Evolutionary conservation across 2,329 filamentous ascomycete species (phyloP).

Genomic region (Fusarium palustre): DNA sequence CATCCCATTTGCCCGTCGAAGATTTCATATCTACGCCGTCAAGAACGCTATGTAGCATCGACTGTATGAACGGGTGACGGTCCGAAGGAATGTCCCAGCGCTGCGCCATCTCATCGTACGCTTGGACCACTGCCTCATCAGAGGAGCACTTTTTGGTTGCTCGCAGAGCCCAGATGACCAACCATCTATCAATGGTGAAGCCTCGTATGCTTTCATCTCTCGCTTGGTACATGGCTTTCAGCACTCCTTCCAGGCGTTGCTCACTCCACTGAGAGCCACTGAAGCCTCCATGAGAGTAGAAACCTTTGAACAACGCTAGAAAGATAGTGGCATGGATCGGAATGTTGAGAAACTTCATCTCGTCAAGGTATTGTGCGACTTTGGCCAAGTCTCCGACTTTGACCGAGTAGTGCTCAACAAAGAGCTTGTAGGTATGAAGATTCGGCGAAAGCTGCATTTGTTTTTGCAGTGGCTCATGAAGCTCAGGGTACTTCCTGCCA

Average conservation of each 20-base stretch:
- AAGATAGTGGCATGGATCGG: conserved; percentile 82
- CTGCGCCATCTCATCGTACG: conserved; percentile 63
- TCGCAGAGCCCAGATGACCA: conserved; percentile 69
- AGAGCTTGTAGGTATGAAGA: conserved; percentile 80
- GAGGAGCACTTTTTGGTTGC: conserved; percentile 73
- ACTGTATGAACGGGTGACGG: conserved; percentile 60
- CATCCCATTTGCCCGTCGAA: conserved; percentile 42
- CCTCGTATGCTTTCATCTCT: conserved; percentile 60
- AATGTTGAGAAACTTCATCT: conserved; percentile 79
- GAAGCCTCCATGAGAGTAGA: conserved; percentile 76
- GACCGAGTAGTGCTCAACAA: conserved; percentile 80
- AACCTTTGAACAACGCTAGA: conserved; percentile 84
- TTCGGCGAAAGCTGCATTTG: conserved; percentile 77
- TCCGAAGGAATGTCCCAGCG: conserved; percentile 60
- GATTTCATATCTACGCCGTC: conserved; percentile 50
- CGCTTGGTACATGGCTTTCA: conserved; percentile 71
- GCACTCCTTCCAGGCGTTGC: conserved; percentile 74
- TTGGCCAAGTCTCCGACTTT: conserved; percentile 77
- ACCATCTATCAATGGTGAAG: conserved; percentile 69
- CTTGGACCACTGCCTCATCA: conserved; percentile 62
- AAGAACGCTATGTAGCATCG: conserved; percentile 59
- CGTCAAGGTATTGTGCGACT: conserved; percentile 77
- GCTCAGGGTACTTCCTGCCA: conserved; percentile 65
- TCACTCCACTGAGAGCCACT: conserved; percentile 77
- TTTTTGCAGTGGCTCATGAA: conserved; percentile 68